Base-by-base conservation (phyloP, 1,284 basidiomycete genomes). In the Neotropicomus parvogracilis region DNA sequence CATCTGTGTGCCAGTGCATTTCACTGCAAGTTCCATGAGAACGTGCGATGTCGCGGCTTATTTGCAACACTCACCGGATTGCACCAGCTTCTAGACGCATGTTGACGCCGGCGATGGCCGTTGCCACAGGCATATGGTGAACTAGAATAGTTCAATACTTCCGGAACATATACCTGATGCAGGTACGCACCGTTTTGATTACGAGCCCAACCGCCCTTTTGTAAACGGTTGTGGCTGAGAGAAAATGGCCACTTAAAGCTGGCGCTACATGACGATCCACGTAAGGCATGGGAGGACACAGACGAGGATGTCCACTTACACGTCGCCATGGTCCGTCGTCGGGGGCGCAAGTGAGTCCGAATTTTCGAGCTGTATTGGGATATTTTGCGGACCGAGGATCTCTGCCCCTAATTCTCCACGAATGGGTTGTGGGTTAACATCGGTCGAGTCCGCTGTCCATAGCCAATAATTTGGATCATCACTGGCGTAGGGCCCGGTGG, bases 191-290 rank as follows among this genome's bases (percentile, higher is more conserved):
- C 40, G 40, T 76, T 81, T 59, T 82, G 74, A 52, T 79, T 67
- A 36, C 78, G 67, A 28, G 80, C 74, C 80, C 80, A 83, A 2
- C 81, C 80, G 28, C 80, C 81, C 9, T 70, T 64, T 42, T 73
- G 71, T 3, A 84, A 50, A 24, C 78, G 73, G 52, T 70, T 81
- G 55, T 79, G 76, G 43, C 77, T 79, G 16, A 80, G 60, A 46
- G 75, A 64, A 53, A 83, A 79, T 0, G 80, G 74, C 81, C 82
- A 84, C 53, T 81, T 82, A 54, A 72, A 70, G 53, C 79, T 80
- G 0, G 56, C 52, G 4, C 75, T 67, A 9, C 46, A 40, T 1
- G 8, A 36, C 10, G 3, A 16, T 32, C 0, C 7, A 33, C 14
- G 24, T 56, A 3, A 50, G 19, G 24, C 24, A 24, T 24, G 24